A percentile compares a stretch with the other conserved stretches of the same genome.
These are phyloP conservation scores for Artemisia tridentata DNA, from an alignment of 129 eudicot species.

Conservation along the genomic window DNA sequence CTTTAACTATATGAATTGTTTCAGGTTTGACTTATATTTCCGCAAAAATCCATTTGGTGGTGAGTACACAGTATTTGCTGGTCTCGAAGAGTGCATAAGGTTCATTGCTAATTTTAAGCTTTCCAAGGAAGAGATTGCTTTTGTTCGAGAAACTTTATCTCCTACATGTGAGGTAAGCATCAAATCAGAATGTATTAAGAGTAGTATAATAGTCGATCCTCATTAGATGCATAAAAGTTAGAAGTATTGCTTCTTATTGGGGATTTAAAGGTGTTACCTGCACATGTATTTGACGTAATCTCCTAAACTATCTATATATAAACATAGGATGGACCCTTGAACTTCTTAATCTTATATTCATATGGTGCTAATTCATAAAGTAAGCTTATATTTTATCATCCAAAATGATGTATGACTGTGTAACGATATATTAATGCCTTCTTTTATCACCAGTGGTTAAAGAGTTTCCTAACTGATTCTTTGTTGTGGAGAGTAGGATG, in stretches of 20 bases:
- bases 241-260: background rate
- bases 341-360: too few species aligned
- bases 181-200: background rate
- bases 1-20: constrained; percentile 17
- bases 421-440: background rate
- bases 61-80: constrained; percentile 92
- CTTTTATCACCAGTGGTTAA: background rate
- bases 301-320: too few species aligned
- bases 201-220: background rate
- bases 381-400: too few species aligned
- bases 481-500: constrained; percentile 46
- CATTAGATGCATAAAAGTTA: background rate
- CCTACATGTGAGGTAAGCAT: constrained; percentile 77
- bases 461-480: constrained; percentile 16
- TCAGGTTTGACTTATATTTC: constrained; percentile 90
- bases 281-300: too few species aligned
- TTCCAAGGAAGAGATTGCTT: constrained; percentile 71
- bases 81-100: constrained; percentile 91
- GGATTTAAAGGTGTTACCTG: too few species aligned
- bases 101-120: constrained; percentile 76
- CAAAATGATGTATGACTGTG: background rate
- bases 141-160: constrained; percentile 57
- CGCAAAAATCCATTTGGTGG: constrained; percentile 93
- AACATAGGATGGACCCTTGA: too few species aligned
- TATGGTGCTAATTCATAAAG: too few species aligned